phyloP scores from a whole-genome alignment of 495 filamentous ascomycete genomes.

The Penicillium malachiteum region DNA sequence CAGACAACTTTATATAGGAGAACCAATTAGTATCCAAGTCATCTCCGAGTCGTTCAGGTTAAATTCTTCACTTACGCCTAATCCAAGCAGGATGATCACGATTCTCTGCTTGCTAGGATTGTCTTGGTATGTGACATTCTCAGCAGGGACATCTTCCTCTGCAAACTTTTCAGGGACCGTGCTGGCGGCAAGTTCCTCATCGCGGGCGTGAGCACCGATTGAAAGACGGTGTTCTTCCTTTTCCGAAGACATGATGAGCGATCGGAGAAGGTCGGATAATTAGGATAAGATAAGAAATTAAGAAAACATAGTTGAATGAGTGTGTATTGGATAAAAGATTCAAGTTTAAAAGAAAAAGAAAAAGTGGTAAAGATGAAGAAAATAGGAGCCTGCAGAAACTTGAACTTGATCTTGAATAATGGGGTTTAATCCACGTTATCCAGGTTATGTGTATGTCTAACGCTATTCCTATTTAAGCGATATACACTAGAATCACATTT shows the following conservation, averaged over 20 bases:
- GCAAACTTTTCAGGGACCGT: background rate
- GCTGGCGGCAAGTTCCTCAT: background rate
- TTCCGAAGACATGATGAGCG: background rate
- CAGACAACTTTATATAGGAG: background rate
- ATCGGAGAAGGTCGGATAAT: conserved; percentile 1
- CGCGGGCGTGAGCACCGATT: background rate
- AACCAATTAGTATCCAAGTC: background rate
- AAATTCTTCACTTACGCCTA: conserved; percentile 2
- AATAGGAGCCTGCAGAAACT: background rate
- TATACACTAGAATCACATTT: no score
- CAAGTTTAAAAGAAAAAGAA: background rate
- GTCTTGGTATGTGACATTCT: background rate
- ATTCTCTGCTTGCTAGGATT: background rate
- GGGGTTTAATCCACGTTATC: no score
- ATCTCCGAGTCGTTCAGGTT: background rate
- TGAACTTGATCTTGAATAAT: no score
- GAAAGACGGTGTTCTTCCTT: background rate
- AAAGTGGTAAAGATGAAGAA: background rate
- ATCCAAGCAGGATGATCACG: background rate
- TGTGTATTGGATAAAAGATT: no score
- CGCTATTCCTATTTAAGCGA: no score
- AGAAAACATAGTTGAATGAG: background rate
- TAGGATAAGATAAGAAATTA: background rate
- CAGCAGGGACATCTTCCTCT: background rate
- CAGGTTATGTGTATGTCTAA: no score